Percentiles rank a stretch among this genome's conserved stretches.
These are phyloP conservation scores for Trametes cingulata DNA, from an alignment of 768 basidiomycete species.

Conservation along the genomic window DNA sequence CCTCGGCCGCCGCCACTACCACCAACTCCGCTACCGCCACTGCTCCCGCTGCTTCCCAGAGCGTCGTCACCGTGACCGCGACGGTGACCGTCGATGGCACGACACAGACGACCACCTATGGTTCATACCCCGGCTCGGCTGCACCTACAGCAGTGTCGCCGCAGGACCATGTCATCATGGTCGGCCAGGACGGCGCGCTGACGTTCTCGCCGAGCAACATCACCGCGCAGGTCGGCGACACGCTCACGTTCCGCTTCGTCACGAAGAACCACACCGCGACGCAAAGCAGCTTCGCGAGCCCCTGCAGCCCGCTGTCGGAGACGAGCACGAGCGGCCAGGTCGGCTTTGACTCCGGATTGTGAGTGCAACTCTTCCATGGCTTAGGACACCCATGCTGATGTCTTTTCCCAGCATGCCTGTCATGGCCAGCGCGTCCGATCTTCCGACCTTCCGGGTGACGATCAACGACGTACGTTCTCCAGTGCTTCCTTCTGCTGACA, in stretches of 20 bases:
- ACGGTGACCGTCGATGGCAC: slow-evolving; percentile 38
- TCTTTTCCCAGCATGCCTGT: slow-evolving; percentile 45
- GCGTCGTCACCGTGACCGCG: slow-evolving; percentile 38
- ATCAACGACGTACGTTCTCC: slow-evolving; percentile 47
- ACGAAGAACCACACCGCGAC: slow-evolving; percentile 43
- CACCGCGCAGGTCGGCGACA: slow-evolving; percentile 39
- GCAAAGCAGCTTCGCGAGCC: slow-evolving; percentile 38
- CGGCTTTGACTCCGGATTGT: slow-evolving; percentile 44
- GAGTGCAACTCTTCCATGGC: slow-evolving; percentile 8
- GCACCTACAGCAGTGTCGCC: slow-evolving; percentile 37
- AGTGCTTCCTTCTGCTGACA: slow-evolving; percentile 18
- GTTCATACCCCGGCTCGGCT: slow-evolving; percentile 34
- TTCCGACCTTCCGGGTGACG: slow-evolving; percentile 54
- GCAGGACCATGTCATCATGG: slow-evolving; percentile 34
- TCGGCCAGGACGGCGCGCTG: slow-evolving; percentile 31
- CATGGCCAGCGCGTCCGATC: slow-evolving; percentile 40
- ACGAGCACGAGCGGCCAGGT: slow-evolving; percentile 45
- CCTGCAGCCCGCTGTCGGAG: slow-evolving; percentile 41
- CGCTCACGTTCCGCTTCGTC: slow-evolving; percentile 42
- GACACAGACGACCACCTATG: slow-evolving; percentile 38
- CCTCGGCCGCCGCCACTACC: slow-evolving; percentile 14
- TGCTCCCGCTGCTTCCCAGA: slow-evolving; percentile 35
- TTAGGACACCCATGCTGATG: not conserved
- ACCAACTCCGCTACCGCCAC: slow-evolving; percentile 1
- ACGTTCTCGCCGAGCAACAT: slow-evolving; percentile 37